These are phyloP conservation scores for Populus hybrid DNA, from an alignment of 441 rosid genomes.

Conservation along the genomic window DNA sequence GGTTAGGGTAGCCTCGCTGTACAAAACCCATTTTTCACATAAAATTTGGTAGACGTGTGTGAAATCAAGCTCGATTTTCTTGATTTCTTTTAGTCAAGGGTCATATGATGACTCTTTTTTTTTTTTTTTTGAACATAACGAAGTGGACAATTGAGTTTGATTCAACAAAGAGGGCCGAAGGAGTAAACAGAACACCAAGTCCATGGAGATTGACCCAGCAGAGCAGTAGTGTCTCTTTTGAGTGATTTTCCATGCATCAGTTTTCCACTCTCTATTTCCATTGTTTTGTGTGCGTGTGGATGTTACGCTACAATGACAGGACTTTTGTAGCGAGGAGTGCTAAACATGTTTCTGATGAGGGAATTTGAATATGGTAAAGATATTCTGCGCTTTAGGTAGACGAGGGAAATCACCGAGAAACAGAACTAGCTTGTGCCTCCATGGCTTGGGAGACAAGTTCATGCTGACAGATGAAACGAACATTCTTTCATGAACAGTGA, in stretches of 20 bases:
- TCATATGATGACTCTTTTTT: no score
- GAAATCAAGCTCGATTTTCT: not conserved
- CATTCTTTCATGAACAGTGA: not conserved
- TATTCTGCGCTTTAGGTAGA: not conserved
- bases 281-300: not conserved
- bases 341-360: no score
- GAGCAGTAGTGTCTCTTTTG: not conserved
- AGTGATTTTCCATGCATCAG: not conserved
- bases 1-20: no score
- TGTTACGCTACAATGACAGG: not conserved
- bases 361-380: not conserved
- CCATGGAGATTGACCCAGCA: not conserved
- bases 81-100: not conserved
- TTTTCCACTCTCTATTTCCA: not conserved
- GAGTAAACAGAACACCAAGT: no score
- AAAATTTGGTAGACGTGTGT: not conserved
- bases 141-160: not conserved
- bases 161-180: not conserved
- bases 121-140: not conserved
- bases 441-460: not conserved
- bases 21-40: no score
- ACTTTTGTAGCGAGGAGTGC: not conserved
- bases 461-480: not conserved
- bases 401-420: no score
- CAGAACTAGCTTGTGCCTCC: not conserved